Conservation (phyloP, 2,329 filamentous ascomycete genomes). For the Scedosporium aurantiacum region DNA sequence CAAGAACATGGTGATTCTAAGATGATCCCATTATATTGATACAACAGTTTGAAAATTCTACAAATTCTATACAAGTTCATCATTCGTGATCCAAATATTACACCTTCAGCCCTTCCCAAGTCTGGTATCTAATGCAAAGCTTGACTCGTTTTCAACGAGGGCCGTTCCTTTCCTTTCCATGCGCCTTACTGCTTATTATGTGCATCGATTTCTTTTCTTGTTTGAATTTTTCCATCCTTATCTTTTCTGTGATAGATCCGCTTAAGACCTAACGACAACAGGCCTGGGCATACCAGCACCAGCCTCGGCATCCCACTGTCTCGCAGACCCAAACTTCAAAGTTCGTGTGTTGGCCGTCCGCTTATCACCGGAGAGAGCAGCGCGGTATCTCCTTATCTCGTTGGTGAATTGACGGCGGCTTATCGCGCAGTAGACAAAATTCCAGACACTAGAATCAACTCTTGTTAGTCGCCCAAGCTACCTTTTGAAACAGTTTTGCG, state of each 20-base stretch:
- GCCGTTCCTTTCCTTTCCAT: not conserved
- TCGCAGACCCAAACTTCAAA: not conserved
- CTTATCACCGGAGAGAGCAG: not conserved
- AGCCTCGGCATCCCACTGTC: not conserved
- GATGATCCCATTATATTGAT: no score
- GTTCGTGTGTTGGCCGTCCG: not conserved
- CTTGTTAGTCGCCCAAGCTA: not conserved
- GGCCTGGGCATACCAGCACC: not conserved
- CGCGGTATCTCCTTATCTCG: constrained; percentile 3
- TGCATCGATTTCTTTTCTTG: not conserved
- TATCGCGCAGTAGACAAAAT: constrained; percentile 9
- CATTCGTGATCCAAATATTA: not conserved
- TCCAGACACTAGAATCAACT: constrained; percentile 8
- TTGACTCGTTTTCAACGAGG: not conserved
- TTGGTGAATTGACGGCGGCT: constrained; percentile 6
- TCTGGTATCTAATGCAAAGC: constrained; percentile 1
- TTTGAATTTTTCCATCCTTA: not conserved
- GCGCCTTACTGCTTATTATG: not conserved
- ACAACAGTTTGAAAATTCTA: no score
- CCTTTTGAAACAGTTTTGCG: not conserved
- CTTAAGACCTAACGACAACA: not conserved
- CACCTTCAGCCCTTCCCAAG: not conserved
- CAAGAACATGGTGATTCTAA: no score
- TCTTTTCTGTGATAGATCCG: not conserved
- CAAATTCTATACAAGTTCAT: no score